A percentile compares a stretch with the other conserved stretches of the same genome.
phyloP scores from a whole-genome alignment of 169 alveolate species.

The Babesia ovis region DNA sequence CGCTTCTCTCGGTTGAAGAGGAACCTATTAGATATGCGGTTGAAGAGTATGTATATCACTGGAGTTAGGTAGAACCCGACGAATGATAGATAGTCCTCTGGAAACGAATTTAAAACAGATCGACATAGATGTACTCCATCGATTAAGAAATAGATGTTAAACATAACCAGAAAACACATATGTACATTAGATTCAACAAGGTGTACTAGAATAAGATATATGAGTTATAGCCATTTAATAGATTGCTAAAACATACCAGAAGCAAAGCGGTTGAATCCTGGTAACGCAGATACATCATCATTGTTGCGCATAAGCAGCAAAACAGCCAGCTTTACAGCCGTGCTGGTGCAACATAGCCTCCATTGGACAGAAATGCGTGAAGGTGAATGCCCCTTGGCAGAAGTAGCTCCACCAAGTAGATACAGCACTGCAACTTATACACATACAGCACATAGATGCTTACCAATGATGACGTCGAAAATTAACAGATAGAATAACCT shows the following conservation, averaged over 20 bases:
- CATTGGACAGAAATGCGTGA: conserved; percentile 47
- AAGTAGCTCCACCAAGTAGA: conserved; percentile 25
- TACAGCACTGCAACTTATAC: conserved; percentile 16
- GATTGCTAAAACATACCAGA: conserved; percentile 31
- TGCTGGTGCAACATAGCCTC: conserved; percentile 57
- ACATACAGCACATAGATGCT: not conserved
- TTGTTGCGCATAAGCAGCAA: not conserved
- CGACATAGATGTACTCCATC: not conserved
- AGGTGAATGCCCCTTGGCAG: conserved; percentile 27
- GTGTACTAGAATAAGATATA: too few species aligned
- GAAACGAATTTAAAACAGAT: not conserved
- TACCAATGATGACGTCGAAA: conserved; percentile 49
- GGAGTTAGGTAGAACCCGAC: conserved; percentile 67
- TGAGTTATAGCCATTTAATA: too few species aligned
- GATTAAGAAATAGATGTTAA: not conserved
- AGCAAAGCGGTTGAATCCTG: conserved; percentile 18
- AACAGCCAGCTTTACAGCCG: conserved; percentile 25
- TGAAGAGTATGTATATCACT: conserved; percentile 46
- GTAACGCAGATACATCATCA: not conserved
- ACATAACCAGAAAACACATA: too few species aligned
- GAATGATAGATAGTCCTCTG: conserved; percentile 48
- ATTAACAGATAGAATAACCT: conserved; percentile 37
- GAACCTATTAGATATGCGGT: conserved; percentile 44
- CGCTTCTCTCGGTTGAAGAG: conserved; percentile 35
- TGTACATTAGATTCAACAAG: too few species aligned